phyloP scores from a whole-genome alignment of 2,329 filamentous ascomycete genomes.

The Epichloe glyceriae region DNA sequence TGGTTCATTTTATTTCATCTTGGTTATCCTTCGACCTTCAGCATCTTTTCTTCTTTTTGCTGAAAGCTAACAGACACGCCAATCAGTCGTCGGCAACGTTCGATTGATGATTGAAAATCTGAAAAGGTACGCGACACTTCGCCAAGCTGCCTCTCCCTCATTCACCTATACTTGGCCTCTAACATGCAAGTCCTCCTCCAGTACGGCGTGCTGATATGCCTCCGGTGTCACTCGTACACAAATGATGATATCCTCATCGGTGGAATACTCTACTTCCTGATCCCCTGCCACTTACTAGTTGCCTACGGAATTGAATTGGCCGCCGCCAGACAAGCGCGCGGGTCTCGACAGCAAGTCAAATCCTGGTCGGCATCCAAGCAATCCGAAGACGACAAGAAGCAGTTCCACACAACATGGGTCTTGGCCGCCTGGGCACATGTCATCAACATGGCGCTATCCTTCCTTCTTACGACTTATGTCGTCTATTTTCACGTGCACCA shows the following conservation, averaged over 20 bases:
- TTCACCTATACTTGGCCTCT: neutral
- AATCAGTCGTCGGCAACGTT: slow-evolving; percentile 75
- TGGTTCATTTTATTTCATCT: slow-evolving; percentile 4
- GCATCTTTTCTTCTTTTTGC: too few species aligned
- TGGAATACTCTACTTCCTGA: slow-evolving; percentile 66
- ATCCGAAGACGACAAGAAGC: slow-evolving; percentile 46
- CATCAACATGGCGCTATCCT: slow-evolving; percentile 69
- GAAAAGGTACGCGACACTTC: slow-evolving; percentile 51
- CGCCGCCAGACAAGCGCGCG: slow-evolving; percentile 67
- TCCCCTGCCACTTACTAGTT: slow-evolving; percentile 80
- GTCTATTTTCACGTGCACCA: slow-evolving; percentile 91
- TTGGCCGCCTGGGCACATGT: slow-evolving; percentile 69
- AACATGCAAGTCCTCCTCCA: slow-evolving; percentile 21
- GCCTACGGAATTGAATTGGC: slow-evolving; percentile 81
- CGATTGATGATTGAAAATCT: slow-evolving; percentile 94
- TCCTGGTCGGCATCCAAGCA: slow-evolving; percentile 31
- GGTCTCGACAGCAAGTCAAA: slow-evolving; percentile 43
- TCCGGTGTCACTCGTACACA: slow-evolving; percentile 80
- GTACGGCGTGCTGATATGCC: slow-evolving; percentile 91
- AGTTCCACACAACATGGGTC: slow-evolving; percentile 66
- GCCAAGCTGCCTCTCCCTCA: neutral
- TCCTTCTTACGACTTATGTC: slow-evolving; percentile 67
- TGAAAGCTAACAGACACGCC: neutral
- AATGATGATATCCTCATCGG: slow-evolving; percentile 65
- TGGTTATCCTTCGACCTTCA: too few species aligned